Evolutionary conservation across 1,284 basidiomycete genomes (phyloP).

Genomic region (Cutaneotrichosporon sp.): DNA sequence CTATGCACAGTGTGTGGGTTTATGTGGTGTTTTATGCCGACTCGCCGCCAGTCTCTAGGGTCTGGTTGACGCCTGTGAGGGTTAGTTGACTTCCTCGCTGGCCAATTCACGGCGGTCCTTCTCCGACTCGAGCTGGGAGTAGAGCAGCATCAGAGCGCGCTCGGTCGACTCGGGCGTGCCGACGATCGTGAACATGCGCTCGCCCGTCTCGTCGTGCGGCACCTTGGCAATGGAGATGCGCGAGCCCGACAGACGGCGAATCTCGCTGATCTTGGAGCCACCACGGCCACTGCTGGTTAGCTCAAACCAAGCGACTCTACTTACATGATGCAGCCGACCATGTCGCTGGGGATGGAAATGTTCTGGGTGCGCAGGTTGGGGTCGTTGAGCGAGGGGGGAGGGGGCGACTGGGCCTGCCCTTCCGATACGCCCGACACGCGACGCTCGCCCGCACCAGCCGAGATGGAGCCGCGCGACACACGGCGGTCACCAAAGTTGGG

Average conservation of each 20-base stretch:
- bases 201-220: conserved; percentile 95
- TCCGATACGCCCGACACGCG: conserved; percentile 17
- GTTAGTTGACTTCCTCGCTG: not conserved
- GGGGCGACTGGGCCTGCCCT: conserved; percentile 48
- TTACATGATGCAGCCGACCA: conserved; percentile 93
- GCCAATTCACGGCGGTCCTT: conserved; percentile 69
- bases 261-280: conserved; percentile 97
- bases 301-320: conserved; percentile 10
- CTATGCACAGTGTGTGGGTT: not conserved
- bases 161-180: conserved; percentile 94
- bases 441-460: conserved; percentile 34
- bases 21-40: conserved; percentile 8
- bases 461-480: conserved; percentile 21
- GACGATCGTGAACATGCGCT: conserved; percentile 98
- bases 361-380: conserved; percentile 91
- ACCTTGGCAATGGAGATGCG: conserved; percentile 98
- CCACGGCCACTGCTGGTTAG: conserved; percentile 63
- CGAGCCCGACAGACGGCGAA: conserved; percentile 89
- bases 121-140: conserved; percentile 94
- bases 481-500: conserved; percentile 17
- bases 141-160: conserved; percentile 92
- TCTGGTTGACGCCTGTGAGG: conserved; percentile 35
- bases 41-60: conserved; percentile 14
- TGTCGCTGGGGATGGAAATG: conserved; percentile 97
- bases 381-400: conserved; percentile 53